Evolutionary conservation across 495 filamentous ascomycete genomes (phyloP).

Genomic region (Corynascus novoguineensis): DNA sequence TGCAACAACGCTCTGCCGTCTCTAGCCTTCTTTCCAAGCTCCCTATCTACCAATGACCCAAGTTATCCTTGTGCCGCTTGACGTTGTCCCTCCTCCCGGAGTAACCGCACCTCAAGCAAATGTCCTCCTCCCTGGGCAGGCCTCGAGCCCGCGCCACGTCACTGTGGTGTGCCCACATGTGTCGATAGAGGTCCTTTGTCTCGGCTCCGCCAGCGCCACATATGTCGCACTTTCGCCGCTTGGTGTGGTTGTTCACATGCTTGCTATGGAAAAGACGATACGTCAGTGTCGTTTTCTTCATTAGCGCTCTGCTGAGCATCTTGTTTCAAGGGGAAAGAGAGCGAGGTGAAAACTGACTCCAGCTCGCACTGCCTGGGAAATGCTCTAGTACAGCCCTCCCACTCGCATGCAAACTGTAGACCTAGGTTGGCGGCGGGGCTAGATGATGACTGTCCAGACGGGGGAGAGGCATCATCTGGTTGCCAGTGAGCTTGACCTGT

Average conservation of each 20-base stretch:
- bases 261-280: slow-evolving; percentile 9
- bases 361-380: slow-evolving; percentile 6
- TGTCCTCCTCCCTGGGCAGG: neutral
- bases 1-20: too few relatives aligned
- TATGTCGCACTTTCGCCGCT: slow-evolving; percentile 26
- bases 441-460: neutral
- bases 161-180: slow-evolving; percentile 19
- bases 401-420: neutral
- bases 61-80: neutral
- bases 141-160: neutral
- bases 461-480: neutral
- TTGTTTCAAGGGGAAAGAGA: neutral
- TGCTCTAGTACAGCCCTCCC: neutral
- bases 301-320: too few relatives aligned
- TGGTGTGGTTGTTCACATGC: slow-evolving; percentile 18
- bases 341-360: neutral
- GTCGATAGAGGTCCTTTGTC: slow-evolving; percentile 16
- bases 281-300: neutral
- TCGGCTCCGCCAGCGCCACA: slow-evolving; percentile 9
- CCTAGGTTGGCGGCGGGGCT: neutral
- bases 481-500: neutral
- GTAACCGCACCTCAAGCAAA: slow-evolving; percentile 15
- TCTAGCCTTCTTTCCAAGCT: too few relatives aligned
- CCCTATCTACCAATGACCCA: neutral
- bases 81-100: slow-evolving; percentile 17